These are phyloP conservation scores for Diaporthe capsici DNA, from an alignment of 2,329 filamentous ascomycete species.

Conservation along the genomic window DNA sequence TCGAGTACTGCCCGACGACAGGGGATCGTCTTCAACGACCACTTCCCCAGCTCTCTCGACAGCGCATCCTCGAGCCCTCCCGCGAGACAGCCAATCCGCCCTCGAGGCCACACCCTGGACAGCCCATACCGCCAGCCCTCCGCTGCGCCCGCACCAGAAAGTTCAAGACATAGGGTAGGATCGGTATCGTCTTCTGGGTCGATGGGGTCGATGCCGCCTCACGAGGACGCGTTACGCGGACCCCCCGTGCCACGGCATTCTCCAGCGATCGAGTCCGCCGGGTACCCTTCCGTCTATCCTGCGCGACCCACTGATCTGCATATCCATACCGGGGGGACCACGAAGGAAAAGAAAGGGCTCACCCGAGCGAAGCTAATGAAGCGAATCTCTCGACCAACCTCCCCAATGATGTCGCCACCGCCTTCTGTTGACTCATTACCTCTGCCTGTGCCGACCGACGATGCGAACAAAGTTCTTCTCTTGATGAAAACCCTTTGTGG, in stretches of 20 bases:
- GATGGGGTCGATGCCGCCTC: conserved; percentile 66
- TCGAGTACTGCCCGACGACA: conserved; percentile 55
- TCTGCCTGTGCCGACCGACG: conserved; percentile 72
- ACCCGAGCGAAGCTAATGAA: conserved; percentile 67
- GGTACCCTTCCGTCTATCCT: conserved; percentile 57
- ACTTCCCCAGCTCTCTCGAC: conserved; percentile 65
- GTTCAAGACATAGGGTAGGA: conserved; percentile 73
- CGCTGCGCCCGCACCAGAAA: conserved; percentile 59
- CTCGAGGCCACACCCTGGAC: conserved; percentile 72
- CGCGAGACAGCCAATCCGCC: conserved; percentile 58
- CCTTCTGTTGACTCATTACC: conserved; percentile 73
- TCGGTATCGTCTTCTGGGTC: conserved; percentile 77
- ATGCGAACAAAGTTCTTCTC: conserved; percentile 79
- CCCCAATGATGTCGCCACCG: conserved; percentile 66
- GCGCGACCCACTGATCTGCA: conserved; percentile 54
- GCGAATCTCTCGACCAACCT: conserved; percentile 69
- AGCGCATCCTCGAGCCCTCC: conserved; percentile 59
- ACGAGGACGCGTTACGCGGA: conserved; percentile 58
- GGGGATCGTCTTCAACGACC: conserved; percentile 73
- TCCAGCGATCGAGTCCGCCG: conserved; percentile 58
- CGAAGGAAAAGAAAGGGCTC: conserved; percentile 63
- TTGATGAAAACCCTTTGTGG: conserved; percentile 85
- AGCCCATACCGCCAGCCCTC: conserved; percentile 64
- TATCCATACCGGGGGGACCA: conserved; percentile 49
- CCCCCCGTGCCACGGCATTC: conserved; percentile 56